phyloP scores from a whole-genome alignment of 2,329 filamentous ascomycete species.

The Zymoseptoria passerinii region DNA sequence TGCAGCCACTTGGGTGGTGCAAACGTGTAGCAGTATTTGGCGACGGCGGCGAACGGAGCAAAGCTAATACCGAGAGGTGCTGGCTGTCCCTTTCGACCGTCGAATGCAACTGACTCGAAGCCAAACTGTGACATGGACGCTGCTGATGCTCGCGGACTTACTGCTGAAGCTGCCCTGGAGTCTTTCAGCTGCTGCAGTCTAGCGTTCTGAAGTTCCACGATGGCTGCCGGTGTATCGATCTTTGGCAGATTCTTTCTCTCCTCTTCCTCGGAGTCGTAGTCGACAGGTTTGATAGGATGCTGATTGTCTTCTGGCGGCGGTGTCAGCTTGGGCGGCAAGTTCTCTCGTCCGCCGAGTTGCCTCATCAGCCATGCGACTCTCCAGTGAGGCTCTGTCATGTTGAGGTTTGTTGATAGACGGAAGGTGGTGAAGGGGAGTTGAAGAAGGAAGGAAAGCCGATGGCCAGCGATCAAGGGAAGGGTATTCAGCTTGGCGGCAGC shows the following conservation, averaged over 20 bases:
- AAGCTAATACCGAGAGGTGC: conserved; percentile 30
- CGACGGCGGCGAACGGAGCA: conserved; percentile 40
- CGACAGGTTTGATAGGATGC: neutral
- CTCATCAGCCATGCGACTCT: conserved; percentile 6
- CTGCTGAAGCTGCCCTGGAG: neutral
- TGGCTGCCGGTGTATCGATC: neutral
- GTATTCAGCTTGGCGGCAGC: neutral
- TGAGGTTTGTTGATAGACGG: neutral
- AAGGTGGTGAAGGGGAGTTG: neutral
- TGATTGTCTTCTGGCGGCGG: conserved; percentile 3
- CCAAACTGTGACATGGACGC: neutral
- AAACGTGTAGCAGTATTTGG: conserved; percentile 52
- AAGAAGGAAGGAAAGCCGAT: neutral
- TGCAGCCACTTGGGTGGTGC: conserved; percentile 43
- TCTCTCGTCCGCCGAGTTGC: conserved; percentile 12
- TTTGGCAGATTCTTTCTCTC: conserved; percentile 4
- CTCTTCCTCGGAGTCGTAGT: conserved; percentile 7
- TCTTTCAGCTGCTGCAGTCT: neutral
- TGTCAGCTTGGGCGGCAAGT: conserved; percentile 11
- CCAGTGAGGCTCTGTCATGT: neutral
- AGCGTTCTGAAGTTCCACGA: neutral
- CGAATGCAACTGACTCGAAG: conserved; percentile 6
- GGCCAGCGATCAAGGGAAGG: neutral
- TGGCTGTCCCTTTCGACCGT: conserved; percentile 27
- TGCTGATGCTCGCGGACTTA: neutral